phyloP scores from a whole-genome alignment of 306 rosid species.

The Alnus glutinosa region DNA sequence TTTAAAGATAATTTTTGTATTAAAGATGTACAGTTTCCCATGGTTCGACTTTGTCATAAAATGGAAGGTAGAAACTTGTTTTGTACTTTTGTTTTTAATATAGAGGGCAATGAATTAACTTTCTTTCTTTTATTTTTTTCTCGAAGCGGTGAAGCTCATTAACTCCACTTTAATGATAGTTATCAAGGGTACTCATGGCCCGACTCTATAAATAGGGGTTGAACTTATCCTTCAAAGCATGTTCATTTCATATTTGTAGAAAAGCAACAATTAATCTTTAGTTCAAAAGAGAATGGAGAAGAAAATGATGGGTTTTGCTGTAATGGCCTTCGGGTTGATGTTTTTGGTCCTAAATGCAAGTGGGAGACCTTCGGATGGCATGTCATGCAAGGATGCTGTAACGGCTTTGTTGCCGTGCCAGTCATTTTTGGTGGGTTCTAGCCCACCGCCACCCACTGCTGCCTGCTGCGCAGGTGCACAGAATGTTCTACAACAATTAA shows the following conservation, averaged over 20 bases:
- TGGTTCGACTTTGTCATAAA: no score
- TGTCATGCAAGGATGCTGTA: slow-evolving; percentile 25
- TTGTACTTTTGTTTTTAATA: no score
- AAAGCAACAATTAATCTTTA: neutral
- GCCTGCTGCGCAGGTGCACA: slow-evolving; percentile 11
- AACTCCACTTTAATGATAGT: neutral
- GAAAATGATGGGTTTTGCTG: slow-evolving; percentile 1
- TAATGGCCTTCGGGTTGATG: neutral
- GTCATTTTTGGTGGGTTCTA: slow-evolving; percentile 8
- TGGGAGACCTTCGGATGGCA: neutral
- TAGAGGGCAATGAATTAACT: neutral
- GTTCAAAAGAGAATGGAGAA: slow-evolving; percentile 10
- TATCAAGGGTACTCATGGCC: neutral
- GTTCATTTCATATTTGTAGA: neutral
- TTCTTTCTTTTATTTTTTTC: no score
- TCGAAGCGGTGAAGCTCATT: neutral
- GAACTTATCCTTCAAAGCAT: neutral
- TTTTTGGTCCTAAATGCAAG: slow-evolving; percentile 5
- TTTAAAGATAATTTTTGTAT: no score
- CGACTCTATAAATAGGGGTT: neutral
- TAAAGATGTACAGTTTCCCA: no score
- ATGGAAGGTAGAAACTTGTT: no score
- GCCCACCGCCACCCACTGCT: neutral
- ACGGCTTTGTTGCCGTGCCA: slow-evolving; percentile 10
- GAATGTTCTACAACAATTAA: neutral